A percentile compares a stretch with the other conserved stretches of the same genome.
Conservation (phyloP, 2,329 filamentous ascomycete genomes). For the Colletotrichum nymphaeae region DNA sequence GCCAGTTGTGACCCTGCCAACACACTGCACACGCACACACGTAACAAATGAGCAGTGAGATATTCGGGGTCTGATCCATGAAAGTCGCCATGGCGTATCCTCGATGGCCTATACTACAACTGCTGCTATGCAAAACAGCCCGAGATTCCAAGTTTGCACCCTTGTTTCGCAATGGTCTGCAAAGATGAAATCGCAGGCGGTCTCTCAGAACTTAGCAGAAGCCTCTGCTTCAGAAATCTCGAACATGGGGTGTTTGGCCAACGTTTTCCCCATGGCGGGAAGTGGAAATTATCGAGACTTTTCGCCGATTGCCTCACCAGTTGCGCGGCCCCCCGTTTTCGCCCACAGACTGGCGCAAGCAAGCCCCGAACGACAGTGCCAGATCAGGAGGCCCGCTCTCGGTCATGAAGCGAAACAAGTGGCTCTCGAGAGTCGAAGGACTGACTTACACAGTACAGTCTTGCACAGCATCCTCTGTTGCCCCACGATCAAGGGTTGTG, state of each 20-base stretch:
- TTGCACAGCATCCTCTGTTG: constrained; percentile 16
- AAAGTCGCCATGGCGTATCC: neutral
- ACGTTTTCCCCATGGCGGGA: neutral
- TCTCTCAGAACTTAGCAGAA: neutral
- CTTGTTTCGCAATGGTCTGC: neutral
- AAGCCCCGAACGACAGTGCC: constrained; percentile 26
- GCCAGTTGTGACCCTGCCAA: neutral
- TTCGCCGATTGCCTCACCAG: constrained; percentile 26
- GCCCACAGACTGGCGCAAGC: constrained; percentile 10
- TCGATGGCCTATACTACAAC: neutral
- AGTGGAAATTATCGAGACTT: constrained; percentile 21
- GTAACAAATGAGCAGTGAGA: neutral
- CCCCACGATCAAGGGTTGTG: constrained; percentile 19
- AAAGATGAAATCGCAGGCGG: neutral
- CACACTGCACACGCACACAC: neutral
- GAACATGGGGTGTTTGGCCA: constrained; percentile 17
- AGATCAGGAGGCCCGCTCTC: constrained; percentile 16
- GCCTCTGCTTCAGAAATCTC: neutral
- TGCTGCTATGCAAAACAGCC: neutral
- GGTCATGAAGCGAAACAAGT: neutral
- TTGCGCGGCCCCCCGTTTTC: neutral
- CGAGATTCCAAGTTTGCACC: neutral
- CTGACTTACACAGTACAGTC: neutral
- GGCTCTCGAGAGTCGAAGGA: neutral
- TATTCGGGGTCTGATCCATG: neutral